Base-by-base conservation (phyloP, 768 basidiomycete species). In the Boletus rubescentipes region DNA sequence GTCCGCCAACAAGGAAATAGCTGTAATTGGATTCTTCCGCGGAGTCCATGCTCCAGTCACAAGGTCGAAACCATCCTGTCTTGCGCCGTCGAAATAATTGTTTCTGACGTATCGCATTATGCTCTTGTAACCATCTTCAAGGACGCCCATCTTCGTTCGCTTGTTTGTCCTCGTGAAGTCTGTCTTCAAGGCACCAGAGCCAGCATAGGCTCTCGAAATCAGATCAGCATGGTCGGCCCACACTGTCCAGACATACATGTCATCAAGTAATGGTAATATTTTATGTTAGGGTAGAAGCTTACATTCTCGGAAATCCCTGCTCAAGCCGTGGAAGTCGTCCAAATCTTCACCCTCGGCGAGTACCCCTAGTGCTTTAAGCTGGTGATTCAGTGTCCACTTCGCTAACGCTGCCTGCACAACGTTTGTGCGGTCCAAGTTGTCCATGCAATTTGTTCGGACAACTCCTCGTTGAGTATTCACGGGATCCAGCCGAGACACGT, bases 161-260 rank as follows among this genome's bases (percentile, higher is more conserved):
- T 88, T 87, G 63, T 93, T 94, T 1, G 94, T 98, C 46, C 95
- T 80, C 16, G 96, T 98, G 67, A 93, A 97, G 71, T 98, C 97
- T 0, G 93, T 92, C 71, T 99, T 99, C 61, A 99, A 72, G 2
- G 97, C 97, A 12, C 91, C 96, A 30, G 95, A 94, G 18, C 97
- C 97, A 43, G 87, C 90, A 72, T 99, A 99, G 0, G 95, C 94
- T 42, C 79, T 83, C 0, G 93, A 85, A 58, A 99, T 91, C 44
- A 79, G 76, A 70, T 99, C 93, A 15, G 92, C 97, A 66, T 98
- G 96, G 62, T 98, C 91, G 23, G 97, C 88, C 97, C 97, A 99
- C 75, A 98, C 96, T 98, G 51, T 20, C 61, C 41, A 31, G 38
- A 46, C 51, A 23, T 58, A 46, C 6, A 18, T 36, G 9, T 23